These are phyloP conservation scores for Diaporthe velutina DNA, from an alignment of 2,329 filamentous ascomycete genomes.

Conservation along the genomic window DNA sequence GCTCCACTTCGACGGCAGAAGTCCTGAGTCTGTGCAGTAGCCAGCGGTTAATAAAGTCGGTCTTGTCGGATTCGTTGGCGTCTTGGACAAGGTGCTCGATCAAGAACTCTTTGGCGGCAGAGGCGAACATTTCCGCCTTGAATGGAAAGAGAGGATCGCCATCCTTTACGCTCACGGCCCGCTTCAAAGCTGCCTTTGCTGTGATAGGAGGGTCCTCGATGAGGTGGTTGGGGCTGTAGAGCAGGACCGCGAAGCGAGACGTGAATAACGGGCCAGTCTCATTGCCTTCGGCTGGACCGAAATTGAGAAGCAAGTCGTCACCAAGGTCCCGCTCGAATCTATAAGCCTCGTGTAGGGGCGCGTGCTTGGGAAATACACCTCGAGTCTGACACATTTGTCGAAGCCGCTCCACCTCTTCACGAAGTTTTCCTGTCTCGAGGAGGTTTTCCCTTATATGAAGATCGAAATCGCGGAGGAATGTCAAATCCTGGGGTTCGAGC, in stretches of 20 bases:
- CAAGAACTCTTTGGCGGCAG: conserved; percentile 61
- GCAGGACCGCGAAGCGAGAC: conserved; percentile 57
- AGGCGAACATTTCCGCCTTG: conserved; percentile 51
- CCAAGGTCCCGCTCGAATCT: conserved; percentile 52
- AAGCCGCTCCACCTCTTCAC: conserved; percentile 51
- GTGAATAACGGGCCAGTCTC: conserved; percentile 51
- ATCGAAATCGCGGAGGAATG: conserved; percentile 60
- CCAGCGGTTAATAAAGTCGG: conserved; percentile 65
- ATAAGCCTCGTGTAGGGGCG: conserved; percentile 54
- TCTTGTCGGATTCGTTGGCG: conserved; percentile 52
- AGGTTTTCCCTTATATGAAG: conserved; percentile 50
- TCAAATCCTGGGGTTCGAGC: conserved; percentile 54
- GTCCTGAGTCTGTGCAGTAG: conserved; percentile 63
- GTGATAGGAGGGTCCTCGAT: conserved; percentile 55
- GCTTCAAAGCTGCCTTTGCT: conserved; percentile 55
- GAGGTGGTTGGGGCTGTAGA: conserved; percentile 63
- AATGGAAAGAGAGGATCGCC: conserved; percentile 44
- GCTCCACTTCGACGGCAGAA: conserved; percentile 59
- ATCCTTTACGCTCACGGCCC: conserved; percentile 51
- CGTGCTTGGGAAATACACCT: conserved; percentile 57
- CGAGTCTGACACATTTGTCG: conserved; percentile 56
- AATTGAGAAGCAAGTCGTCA: conserved; percentile 58
- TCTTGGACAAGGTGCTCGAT: conserved; percentile 59
- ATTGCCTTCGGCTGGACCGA: conserved; percentile 31
- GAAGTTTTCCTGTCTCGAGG: conserved; percentile 50